Evolutionary conservation across 352 stramenopile species (phyloP), one percentile per base, ranked within the genome.

Genomic region (Pythium brachiatum): DNA sequence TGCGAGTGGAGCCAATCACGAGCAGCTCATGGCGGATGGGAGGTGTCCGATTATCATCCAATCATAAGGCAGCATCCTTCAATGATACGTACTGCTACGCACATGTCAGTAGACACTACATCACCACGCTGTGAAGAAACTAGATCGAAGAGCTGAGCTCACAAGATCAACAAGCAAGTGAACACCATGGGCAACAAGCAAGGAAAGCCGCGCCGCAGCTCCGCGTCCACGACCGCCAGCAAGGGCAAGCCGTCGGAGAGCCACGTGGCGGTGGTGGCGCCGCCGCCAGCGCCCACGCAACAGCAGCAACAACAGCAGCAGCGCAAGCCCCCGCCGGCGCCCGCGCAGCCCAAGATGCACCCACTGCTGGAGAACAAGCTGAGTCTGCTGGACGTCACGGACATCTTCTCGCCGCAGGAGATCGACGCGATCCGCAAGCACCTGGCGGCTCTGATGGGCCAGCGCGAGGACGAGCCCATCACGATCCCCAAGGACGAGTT

Each of bases 401-500:
- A 74, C 23, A 76, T 92, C 56, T 95, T 94, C 68, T 80, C 84
- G 15, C 76, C 77, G 58, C 72, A 86, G 20, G 86, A 95, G 41
- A 90, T 95, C 70, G 70, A 88, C 20, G 80, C 74, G 7, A 92
- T 95, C 61, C 83, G 84, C 50, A 86, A 88, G 25, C 83, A 95
- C 67, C 58, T 91, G 62, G 70, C 82, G 25, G 70, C 72, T 1
- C 82, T 95, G 23, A 61, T 95, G 15, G 71, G 75, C 2, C 84
- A 91, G 64, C 70, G 72, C 44, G 81, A 90, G 58, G 79, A 78
- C 48, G 84, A 92, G 60, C 70, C 78, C 1, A 82, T 95, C 29
- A 69, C 83, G 46, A 95, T 95, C 60, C 81, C 81, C 21, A 89
- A 89, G 66, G 86, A 94, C 50, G 86, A 95, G 62, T 95, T 95